Evolutionary conservation across 148 eudicot genomes (phyloP).

Genomic region (Chenopodium album): DNA sequence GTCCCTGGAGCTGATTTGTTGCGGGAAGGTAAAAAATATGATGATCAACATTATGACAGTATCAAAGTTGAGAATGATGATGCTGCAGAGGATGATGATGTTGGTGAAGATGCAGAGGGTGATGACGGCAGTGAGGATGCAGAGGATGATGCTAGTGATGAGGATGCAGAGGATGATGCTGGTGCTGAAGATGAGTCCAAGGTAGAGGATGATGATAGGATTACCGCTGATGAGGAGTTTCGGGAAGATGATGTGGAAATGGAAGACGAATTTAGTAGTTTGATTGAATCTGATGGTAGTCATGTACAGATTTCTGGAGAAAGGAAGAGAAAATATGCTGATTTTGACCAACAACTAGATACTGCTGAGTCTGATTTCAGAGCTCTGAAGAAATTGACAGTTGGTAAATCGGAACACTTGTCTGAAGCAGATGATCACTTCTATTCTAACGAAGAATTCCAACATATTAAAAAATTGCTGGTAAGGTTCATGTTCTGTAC

Average conservation of each 20-base stretch:
- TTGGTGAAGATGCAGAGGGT: background rate
- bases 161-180: constrained; percentile 18
- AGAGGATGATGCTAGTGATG: constrained; percentile 8
- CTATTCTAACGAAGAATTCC: constrained; percentile 87
- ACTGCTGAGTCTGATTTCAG: constrained; percentile 74
- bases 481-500: constrained; percentile 29
- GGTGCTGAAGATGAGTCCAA: constrained; percentile 28
- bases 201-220: constrained; percentile 10
- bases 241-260: constrained; percentile 26
- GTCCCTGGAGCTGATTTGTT: constrained; percentile 78
- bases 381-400: constrained; percentile 76
- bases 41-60: constrained; percentile 33
- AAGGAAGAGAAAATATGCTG: constrained; percentile 67
- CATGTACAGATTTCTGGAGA: constrained; percentile 19
- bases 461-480: constrained; percentile 69
- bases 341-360: constrained; percentile 68
- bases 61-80: constrained; percentile 37
- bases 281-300: constrained; percentile 29
- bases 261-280: constrained; percentile 33
- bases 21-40: constrained; percentile 31
- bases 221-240: constrained; percentile 19
- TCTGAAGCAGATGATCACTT: constrained; percentile 56
- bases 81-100: constrained; percentile 10
- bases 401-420: constrained; percentile 36
- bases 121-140: constrained; percentile 24